These are phyloP conservation scores for Daldinia childiae DNA, from an alignment of 495 filamentous ascomycete genomes.

Conservation along the genomic window DNA sequence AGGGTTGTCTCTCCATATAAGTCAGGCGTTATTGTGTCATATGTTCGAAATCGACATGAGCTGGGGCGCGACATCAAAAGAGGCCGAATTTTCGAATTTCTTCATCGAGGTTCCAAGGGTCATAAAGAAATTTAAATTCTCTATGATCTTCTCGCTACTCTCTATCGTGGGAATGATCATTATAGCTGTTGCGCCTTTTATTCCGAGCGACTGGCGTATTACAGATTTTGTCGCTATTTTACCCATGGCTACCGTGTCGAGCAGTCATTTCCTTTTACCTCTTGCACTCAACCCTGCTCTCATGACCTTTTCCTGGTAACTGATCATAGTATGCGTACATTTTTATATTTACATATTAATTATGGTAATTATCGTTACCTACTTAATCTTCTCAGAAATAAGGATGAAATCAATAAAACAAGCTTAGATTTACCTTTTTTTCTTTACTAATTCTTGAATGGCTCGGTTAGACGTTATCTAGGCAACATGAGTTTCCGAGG, in stretches of 20 bases:
- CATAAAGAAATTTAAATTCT: slow-evolving; percentile 79
- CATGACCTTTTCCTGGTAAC: slow-evolving; percentile 83
- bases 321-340: background rate
- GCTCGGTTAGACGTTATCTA: no score
- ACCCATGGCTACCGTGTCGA: slow-evolving; percentile 77
- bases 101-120: slow-evolving; percentile 84
- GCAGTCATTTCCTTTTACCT: slow-evolving; percentile 74
- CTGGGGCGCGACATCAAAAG: slow-evolving; percentile 76
- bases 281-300: slow-evolving; percentile 79
- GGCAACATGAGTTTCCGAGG: no score
- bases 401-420: no score
- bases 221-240: slow-evolving; percentile 82
- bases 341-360: no score
- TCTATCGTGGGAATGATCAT: slow-evolving; percentile 73
- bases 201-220: slow-evolving; percentile 75
- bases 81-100: slow-evolving; percentile 78
- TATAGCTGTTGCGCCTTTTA: slow-evolving; percentile 68
- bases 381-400: no score
- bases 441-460: no score
- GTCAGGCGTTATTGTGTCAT: slow-evolving; percentile 72
- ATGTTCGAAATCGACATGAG: slow-evolving; percentile 79
- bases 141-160: slow-evolving; percentile 69
- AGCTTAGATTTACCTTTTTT: no score
- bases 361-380: no score
- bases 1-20: slow-evolving; percentile 73